Percentiles rank a stretch among this genome's conserved stretches.
Conservation (phyloP, 306 rosid genomes). For the Carpinus viminea region DNA sequence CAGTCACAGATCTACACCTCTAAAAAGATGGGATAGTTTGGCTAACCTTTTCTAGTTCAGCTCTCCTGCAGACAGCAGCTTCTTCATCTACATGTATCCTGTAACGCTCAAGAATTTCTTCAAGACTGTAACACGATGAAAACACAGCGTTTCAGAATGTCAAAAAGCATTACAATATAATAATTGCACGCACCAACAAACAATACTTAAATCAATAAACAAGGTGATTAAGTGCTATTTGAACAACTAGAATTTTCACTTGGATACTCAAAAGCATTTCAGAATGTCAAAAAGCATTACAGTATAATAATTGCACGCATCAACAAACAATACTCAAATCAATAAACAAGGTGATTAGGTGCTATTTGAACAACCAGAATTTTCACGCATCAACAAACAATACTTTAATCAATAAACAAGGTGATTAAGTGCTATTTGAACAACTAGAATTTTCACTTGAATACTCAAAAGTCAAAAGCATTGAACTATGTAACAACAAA, state of each 20-base stretch:
- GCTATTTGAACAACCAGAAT: no score
- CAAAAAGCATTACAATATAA: background rate
- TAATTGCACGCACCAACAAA: background rate
- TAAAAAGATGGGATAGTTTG: background rate
- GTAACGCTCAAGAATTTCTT: slow-evolving; percentile 26
- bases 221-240: background rate
- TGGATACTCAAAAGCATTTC: no score
- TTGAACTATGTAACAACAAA: background rate
- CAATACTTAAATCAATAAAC: background rate
- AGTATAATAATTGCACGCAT: no score
- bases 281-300: no score
- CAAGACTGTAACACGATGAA: background rate
- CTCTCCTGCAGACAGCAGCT: slow-evolving; percentile 2
- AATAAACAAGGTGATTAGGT: no score
- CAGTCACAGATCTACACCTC: background rate
- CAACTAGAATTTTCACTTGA: no score
- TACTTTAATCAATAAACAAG: no score
- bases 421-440: no score
- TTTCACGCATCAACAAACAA: no score
- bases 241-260: background rate
- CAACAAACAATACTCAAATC: no score
- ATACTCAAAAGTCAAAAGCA: background rate
- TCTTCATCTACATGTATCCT: slow-evolving; percentile 11
- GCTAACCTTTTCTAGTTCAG: slow-evolving; percentile 16
- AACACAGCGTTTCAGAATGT: background rate